phyloP scores from a whole-genome alignment of 495 filamentous ascomycete genomes.

The Podospora pseudocomata region DNA sequence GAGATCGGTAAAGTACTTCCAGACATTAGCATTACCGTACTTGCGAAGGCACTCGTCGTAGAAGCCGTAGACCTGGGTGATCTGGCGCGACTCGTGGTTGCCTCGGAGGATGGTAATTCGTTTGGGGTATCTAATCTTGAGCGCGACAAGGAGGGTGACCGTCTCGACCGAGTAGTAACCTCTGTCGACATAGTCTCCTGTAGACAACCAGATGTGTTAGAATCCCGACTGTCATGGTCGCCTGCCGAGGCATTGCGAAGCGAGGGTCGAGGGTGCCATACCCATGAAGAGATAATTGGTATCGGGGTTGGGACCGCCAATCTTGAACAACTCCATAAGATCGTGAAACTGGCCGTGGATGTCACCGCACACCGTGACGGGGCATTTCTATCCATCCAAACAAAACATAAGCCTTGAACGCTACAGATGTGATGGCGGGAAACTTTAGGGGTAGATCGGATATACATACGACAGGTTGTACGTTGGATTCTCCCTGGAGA shows the following conservation, averaged over 20 bases:
- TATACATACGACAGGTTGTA: slow-evolving; percentile 90
- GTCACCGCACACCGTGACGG: slow-evolving; percentile 89
- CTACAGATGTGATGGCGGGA: background rate
- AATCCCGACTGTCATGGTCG: slow-evolving; percentile 9
- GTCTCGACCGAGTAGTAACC: slow-evolving; percentile 98
- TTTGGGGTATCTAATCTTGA: slow-evolving; percentile 94
- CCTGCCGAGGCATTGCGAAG: background rate
- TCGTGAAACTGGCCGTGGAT: slow-evolving; percentile 94
- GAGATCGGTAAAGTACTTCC: slow-evolving; percentile 99
- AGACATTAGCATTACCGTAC: slow-evolving; percentile 98
- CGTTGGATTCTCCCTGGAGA: slow-evolving; percentile 94
- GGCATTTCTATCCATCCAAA: slow-evolving; percentile 67
- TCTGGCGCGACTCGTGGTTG: slow-evolving; percentile 96
- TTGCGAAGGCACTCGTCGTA: slow-evolving; percentile 97
- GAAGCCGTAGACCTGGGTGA: slow-evolving; percentile 96
- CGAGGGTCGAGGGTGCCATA: slow-evolving; percentile 38
- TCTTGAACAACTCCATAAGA: slow-evolving; percentile 91
- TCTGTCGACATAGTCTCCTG: slow-evolving; percentile 94
- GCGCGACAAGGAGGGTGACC: slow-evolving; percentile 85
- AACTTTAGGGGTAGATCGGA: background rate
- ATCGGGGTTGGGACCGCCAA: slow-evolving; percentile 86
- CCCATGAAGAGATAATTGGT: slow-evolving; percentile 97
- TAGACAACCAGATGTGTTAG: slow-evolving; percentile 16
- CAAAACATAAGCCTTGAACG: slow-evolving; percentile 14
- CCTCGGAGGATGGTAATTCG: slow-evolving; percentile 96